Evolutionary conservation across 306 rosid species (phyloP).

Genomic region (Sicyos baderoa): DNA sequence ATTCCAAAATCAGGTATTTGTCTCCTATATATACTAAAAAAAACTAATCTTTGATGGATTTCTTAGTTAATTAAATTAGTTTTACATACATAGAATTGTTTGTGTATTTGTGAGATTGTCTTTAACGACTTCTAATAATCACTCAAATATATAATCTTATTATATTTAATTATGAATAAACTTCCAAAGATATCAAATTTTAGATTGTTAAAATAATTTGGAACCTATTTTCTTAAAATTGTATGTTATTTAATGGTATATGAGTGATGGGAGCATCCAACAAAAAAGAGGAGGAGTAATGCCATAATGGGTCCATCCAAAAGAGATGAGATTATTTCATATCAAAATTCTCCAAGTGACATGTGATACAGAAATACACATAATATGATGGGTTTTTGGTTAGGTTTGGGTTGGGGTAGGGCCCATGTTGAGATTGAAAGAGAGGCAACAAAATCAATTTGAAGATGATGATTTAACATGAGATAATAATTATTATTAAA

Average conservation of each 20-base stretch:
- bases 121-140: too few relatives aligned
- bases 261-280: not conserved
- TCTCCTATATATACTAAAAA: too few relatives aligned
- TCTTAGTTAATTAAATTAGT: too few relatives aligned
- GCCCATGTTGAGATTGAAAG: not conserved
- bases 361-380: constrained; percentile 13
- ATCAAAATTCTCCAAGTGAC: constrained; percentile 16
- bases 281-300: not conserved
- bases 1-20: too few relatives aligned
- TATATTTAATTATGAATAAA: too few relatives aligned
- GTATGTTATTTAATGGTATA: not conserved
- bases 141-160: too few relatives aligned
- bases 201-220: too few relatives aligned
- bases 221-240: too few relatives aligned
- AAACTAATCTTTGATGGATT: too few relatives aligned
- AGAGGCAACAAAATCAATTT: constrained; percentile 8
- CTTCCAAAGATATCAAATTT: too few relatives aligned
- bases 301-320: not conserved
- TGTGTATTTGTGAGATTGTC: too few relatives aligned
- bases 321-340: constrained; percentile 11
- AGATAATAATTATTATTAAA: not conserved
- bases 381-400: not conserved
- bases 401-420: constrained; percentile 1
- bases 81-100: too few relatives aligned
- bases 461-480: not conserved